Evolutionary conservation across 345 rosid genomes (phyloP).

Genomic region (Corymbia maculata): DNA sequence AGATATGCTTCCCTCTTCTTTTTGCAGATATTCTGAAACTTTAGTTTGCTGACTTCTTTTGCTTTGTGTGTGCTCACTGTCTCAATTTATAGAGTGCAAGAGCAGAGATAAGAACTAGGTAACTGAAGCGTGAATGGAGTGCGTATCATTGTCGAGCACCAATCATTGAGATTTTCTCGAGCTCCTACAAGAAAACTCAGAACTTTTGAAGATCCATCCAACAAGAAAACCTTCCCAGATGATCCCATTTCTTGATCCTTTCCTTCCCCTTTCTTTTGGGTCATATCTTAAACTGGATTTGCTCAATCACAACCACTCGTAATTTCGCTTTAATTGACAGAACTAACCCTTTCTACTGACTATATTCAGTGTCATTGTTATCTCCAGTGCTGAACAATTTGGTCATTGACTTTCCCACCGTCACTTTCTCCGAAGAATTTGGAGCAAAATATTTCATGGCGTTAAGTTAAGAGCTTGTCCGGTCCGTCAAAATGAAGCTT

Average conservation of each 20-base stretch:
- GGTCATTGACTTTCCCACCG: background rate
- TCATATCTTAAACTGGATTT: background rate
- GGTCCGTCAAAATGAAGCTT: background rate
- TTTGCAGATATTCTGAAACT: background rate
- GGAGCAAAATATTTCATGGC: background rate
- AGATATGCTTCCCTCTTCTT: background rate
- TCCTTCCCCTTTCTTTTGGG: background rate
- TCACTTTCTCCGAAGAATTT: background rate
- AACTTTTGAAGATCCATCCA: background rate
- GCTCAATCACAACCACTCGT: background rate
- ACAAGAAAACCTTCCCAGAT: background rate
- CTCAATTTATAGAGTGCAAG: background rate
- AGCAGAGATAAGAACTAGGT: background rate
- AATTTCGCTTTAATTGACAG: background rate
- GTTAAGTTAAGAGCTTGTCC: background rate
- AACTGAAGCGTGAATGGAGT: background rate
- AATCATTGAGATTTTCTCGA: too few relatives aligned
- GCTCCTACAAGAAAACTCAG: accelerated
- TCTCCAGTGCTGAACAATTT: background rate
- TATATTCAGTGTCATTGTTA: background rate
- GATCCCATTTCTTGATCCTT: background rate
- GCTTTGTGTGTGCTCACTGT: background rate
- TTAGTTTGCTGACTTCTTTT: background rate
- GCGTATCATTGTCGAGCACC: background rate
- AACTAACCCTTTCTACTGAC: background rate